A percentile compares a stretch with the other conserved stretches of the same genome.
Evolutionary conservation across 768 basidiomycete species (phyloP).

Genomic region (Paxillus involutus): DNA sequence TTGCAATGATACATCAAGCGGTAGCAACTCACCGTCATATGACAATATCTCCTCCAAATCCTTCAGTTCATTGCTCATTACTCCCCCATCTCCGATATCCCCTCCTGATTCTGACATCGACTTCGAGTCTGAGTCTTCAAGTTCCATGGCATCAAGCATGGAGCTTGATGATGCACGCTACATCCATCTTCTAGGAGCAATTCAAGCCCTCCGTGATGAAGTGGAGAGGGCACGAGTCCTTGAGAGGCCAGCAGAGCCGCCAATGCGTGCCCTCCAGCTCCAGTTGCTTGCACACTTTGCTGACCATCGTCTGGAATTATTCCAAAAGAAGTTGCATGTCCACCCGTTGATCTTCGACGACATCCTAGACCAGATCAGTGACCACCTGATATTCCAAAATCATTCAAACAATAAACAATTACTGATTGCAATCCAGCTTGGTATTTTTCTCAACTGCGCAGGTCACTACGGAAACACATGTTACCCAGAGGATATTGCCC

Average conservation of each 20-base stretch:
- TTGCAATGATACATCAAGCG: no score
- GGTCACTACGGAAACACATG: slow-evolving; percentile 30
- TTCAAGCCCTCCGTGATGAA: background rate
- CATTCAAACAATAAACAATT: slow-evolving; percentile 20
- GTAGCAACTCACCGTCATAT: no score
- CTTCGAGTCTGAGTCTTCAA: background rate
- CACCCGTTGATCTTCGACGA: slow-evolving; percentile 24
- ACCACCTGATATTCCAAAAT: slow-evolving; percentile 23
- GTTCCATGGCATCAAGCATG: background rate
- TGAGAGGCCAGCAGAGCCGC: background rate
- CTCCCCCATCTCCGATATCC: background rate
- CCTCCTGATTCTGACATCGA: background rate
- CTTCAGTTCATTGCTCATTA: no score
- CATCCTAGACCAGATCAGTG: slow-evolving; percentile 17
- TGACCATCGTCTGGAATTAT: slow-evolving; percentile 16
- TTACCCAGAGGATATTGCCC: background rate
- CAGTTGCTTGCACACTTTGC: slow-evolving; percentile 5
- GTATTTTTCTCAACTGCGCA: slow-evolving; percentile 24
- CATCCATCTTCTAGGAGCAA: background rate
- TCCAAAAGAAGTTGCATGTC: slow-evolving; percentile 24
- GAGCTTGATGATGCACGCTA: background rate
- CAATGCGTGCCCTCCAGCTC: background rate
- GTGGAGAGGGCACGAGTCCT: background rate
- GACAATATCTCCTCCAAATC: no score
- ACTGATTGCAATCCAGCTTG: slow-evolving; percentile 27